Percentiles rank a stretch among this genome's conserved stretches.
These are phyloP conservation scores for Phytopythium oedochilum DNA, from an alignment of 352 stramenopile genomes.

Conservation along the genomic window DNA sequence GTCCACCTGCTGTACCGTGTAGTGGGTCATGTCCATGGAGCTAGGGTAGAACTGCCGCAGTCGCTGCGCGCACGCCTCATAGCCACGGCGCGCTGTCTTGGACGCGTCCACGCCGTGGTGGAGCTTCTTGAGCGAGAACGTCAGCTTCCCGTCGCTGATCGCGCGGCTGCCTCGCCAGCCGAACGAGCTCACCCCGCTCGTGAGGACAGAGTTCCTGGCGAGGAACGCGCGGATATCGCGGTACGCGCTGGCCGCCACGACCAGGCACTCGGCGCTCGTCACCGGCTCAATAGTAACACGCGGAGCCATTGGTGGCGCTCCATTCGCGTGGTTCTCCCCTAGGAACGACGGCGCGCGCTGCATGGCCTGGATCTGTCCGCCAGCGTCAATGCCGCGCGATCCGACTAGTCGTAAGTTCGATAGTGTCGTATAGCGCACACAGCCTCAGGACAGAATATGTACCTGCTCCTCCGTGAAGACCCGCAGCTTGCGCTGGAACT, in stretches of 20 bases:
- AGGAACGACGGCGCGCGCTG: not conserved
- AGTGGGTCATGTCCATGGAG: slow-evolving; percentile 33
- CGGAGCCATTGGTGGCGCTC: not conserved
- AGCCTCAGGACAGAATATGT: not conserved
- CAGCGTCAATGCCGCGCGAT: slow-evolving; percentile 1
- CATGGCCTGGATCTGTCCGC: slow-evolving; percentile 1
- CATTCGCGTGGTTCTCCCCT: not conserved
- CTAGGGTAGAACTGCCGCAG: slow-evolving; percentile 45
- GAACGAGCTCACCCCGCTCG: slow-evolving; percentile 42
- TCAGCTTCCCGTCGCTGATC: slow-evolving; percentile 33
- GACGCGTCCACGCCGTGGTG: slow-evolving; percentile 27
- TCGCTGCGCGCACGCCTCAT: slow-evolving; percentile 20
- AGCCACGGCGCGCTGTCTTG: slow-evolving; percentile 25
- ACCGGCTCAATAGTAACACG: slow-evolving; percentile 13
- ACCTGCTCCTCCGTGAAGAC: slow-evolving; percentile 26
- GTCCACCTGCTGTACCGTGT: slow-evolving; percentile 43
- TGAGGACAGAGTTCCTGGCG: slow-evolving; percentile 33
- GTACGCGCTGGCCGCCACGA: slow-evolving; percentile 29
- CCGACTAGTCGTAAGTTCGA: not conserved
- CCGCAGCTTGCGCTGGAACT: slow-evolving; percentile 34
- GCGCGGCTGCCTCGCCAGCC: slow-evolving; percentile 47
- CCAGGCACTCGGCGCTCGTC: slow-evolving; percentile 33
- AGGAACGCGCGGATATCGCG: slow-evolving; percentile 39
- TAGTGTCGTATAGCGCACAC: too few relatives aligned
- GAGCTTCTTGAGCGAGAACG: slow-evolving; percentile 55